Base-by-base conservation (phyloP, 2,329 filamentous ascomycete species). In the Cylindrodendrum hubeiense region DNA sequence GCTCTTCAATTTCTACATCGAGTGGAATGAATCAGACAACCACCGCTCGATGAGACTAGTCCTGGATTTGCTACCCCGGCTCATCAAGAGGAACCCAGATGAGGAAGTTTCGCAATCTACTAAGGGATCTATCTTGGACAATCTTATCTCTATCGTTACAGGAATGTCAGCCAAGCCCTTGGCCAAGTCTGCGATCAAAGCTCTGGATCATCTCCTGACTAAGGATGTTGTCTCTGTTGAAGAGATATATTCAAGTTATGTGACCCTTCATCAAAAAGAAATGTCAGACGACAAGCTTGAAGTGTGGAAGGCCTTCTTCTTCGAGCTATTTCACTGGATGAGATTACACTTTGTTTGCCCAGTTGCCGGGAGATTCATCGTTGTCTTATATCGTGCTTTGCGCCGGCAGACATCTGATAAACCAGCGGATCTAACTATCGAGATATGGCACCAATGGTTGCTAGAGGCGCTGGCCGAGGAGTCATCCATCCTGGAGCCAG, bases 101-200 rank as follows among this genome's bases (percentile, higher is more conserved):
- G 71, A 76, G 3, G 66, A 77, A n/a, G 76, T 75, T 21, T 79
- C 79, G 3, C 72, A 70, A 13, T 65, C 75, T 4, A 80, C 85
- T 33, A 87, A 85, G 70, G 70, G 75, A 19, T 75, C 74, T 17
- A 81, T 91, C 7, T 72, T 90, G 17, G 76, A 83, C 26, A 85
- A 81, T 5, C 82, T 90, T 7, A 73, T 92, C 17, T 85, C 86
- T 2, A 87, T 91, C 15, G 84, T 93, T 44, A 83, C 85, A 22
- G 85, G 87, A 61, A 84, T 87, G 65, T 88, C 88, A 34, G 84
- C 89, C 17, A 89, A 87, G 67, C 86, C 89, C 10, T 83, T 90
- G 55, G 89, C 90, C 43, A 93, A 93, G 75, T 91, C 91, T 37
- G 88, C 90, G 7, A 86, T 94, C 66, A 90, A 90, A 73, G 87